Evolutionary conservation across 495 filamentous ascomycete genomes (phyloP).

Genomic region (Annulohypoxylon nitens): DNA sequence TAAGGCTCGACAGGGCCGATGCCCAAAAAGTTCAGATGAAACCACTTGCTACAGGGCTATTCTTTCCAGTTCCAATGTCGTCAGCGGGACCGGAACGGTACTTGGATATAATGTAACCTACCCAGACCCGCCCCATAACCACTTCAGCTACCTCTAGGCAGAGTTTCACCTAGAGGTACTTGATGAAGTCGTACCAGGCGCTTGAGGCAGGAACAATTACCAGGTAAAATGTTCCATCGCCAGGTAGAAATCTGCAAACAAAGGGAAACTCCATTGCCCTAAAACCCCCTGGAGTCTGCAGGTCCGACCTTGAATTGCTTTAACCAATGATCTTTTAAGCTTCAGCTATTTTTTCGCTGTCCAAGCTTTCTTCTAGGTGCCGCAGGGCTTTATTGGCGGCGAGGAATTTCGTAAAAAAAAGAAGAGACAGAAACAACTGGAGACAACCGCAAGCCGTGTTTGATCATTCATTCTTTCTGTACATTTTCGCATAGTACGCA

Average conservation of each 20-base stretch:
- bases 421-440: constrained; percentile 43
- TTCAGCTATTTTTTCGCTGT: constrained; percentile 40
- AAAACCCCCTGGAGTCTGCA: constrained; percentile 43
- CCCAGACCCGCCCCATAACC: constrained; percentile 5
- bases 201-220: constrained; percentile 18
- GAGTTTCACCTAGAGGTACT: constrained; percentile 11
- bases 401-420: constrained; percentile 39
- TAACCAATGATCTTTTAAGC: constrained; percentile 40
- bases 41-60: constrained; percentile 26
- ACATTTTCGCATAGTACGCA: constrained; percentile 24
- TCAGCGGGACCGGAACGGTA: constrained; percentile 30
- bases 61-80: constrained; percentile 21
- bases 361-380: constrained; percentile 34
- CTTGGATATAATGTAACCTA: constrained; percentile 29
- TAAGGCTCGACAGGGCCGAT: constrained; percentile 43
- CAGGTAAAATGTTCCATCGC: background rate
- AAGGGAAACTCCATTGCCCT: constrained; percentile 29
- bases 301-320: constrained; percentile 26
- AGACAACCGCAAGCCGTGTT: constrained; percentile 25
- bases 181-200: constrained; percentile 19
- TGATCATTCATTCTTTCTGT: constrained; percentile 31
- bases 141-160: constrained; percentile 13
- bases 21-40: constrained; percentile 45
- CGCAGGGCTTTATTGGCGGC: constrained; percentile 36
- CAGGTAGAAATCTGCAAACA: constrained; percentile 20